phyloP scores from a whole-genome alignment of 164 flowering plant genomes.

The Tetrastigma voinierianum region DNA sequence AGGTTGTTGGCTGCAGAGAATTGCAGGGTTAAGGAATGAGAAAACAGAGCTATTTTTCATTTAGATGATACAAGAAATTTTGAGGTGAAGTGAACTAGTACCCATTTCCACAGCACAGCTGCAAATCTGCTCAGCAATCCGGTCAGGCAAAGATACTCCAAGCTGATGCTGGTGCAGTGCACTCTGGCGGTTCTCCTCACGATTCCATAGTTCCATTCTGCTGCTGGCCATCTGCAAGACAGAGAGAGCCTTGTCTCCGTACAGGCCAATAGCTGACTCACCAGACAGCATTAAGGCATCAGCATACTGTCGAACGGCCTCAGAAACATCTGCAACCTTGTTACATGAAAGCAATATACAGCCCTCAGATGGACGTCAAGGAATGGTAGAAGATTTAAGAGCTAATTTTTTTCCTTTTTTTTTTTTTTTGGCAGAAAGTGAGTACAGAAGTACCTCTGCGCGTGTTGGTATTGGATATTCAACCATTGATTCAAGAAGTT shows the following conservation, averaged over 20 bases:
- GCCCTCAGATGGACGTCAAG: too few species aligned
- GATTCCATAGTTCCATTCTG: constrained; percentile 70
- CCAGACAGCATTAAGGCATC: constrained; percentile 96
- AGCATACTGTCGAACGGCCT: constrained; percentile 82
- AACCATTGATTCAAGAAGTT: constrained; percentile 91
- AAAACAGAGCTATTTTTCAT: background rate
- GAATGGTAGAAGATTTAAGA: too few species aligned
- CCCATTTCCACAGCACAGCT: constrained; percentile 79
- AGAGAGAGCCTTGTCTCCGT: constrained; percentile 71
- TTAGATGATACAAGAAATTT: background rate
- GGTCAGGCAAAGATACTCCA: constrained; percentile 57
- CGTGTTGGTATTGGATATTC: constrained; percentile 94
- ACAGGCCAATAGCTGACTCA: constrained; percentile 83
- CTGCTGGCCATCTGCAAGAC: constrained; percentile 60
- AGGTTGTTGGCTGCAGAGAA: constrained; percentile 71
- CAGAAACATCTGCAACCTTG: constrained; percentile 92
- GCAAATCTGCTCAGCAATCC: constrained; percentile 77
- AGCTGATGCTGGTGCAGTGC: constrained; percentile 36
- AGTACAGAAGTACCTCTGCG: constrained; percentile 65
- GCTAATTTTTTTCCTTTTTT: too few species aligned
- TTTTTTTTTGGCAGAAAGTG: too few species aligned
- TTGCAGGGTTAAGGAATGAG: background rate
- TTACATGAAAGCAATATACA: constrained; percentile 8
- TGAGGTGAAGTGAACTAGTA: constrained; percentile 15
- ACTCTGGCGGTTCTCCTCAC: constrained; percentile 55